phyloP scores from a whole-genome alignment of 305 asterid genomes.

The Vinca major region DNA sequence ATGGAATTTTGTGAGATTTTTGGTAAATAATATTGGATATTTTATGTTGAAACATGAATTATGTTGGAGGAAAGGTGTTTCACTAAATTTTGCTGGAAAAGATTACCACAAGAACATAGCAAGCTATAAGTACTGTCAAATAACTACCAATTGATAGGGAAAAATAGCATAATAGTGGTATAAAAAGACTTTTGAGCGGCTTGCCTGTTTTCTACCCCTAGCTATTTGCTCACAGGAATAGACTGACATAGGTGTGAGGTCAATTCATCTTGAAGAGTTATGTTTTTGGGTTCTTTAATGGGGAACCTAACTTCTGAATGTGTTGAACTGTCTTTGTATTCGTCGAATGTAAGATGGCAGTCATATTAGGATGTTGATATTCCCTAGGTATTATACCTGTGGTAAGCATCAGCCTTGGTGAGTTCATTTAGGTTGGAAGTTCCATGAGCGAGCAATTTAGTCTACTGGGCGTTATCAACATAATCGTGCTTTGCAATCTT shows the following conservation, averaged over 20 bases:
- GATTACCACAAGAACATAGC: background rate
- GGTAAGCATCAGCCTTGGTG: background rate
- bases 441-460: background rate
- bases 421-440: background rate
- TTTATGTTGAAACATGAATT: background rate
- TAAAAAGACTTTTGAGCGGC: background rate
- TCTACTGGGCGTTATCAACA: background rate
- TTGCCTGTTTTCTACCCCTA: background rate
- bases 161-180: background rate
- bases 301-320: background rate
- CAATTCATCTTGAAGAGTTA: background rate
- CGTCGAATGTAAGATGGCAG: background rate
- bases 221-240: background rate
- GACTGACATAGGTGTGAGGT: background rate
- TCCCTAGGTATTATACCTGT: background rate
- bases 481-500: background rate
- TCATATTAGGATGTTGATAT: background rate
- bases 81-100: background rate
- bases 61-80: background rate
- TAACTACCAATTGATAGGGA: background rate
- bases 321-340: background rate
- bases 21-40: background rate
- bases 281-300: background rate
- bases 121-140: background rate
- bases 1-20: background rate